Evolutionary conservation across 2,329 filamentous ascomycete species (phyloP), one percentile per base, ranked within the genome.

Genomic region (Diplocarpon mali): DNA sequence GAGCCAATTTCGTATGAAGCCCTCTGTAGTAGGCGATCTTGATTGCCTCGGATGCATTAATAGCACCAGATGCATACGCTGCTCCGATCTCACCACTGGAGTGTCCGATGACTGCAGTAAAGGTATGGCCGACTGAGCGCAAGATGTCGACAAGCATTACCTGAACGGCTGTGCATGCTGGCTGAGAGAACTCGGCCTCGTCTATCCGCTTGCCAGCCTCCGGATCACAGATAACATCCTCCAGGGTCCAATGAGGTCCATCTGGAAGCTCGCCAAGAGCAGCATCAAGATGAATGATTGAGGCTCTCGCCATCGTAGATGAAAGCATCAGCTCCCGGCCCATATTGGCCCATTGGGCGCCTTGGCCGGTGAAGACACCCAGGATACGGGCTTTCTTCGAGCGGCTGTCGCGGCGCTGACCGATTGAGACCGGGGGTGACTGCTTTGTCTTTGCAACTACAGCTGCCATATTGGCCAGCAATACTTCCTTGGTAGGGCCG

Each of bases 51-150:
- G 53, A 45, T 10, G 53, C 49, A 8, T 53, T 56, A 0, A 69
- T 30, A 13, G 57, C 54, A 3, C 63, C 65, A 2, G 64, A 55
- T 0, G 67, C 62, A 42, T 68, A 72, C 0, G 69, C 69, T 4
- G 70, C 70, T 1, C 55, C 69, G 24, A 72, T 71, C 46, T 73
- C 70, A 13, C 70, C 70, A 29, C 60, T 64, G 1, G 68, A 71
- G 51, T 73, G 70, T 2, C 70, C 68, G 2, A 64, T 58, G 0
- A 71, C 68, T 1, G 59, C 60, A 0, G 49, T 38, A 0, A 67
- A 64, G 5, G 45, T 53, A 17, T 72, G 56, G 1, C 62, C 64
- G 57, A 62, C 69, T 2, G 64, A 63, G 16, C 62, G 31, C 0
- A 75, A 58, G 2, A 74, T 58, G 12, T 67, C 59, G 0, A 68